These are phyloP conservation scores for Eremothecium sinecaudum DNA, from an alignment of 1,139 yeast genomes.

Conservation along the genomic window DNA sequence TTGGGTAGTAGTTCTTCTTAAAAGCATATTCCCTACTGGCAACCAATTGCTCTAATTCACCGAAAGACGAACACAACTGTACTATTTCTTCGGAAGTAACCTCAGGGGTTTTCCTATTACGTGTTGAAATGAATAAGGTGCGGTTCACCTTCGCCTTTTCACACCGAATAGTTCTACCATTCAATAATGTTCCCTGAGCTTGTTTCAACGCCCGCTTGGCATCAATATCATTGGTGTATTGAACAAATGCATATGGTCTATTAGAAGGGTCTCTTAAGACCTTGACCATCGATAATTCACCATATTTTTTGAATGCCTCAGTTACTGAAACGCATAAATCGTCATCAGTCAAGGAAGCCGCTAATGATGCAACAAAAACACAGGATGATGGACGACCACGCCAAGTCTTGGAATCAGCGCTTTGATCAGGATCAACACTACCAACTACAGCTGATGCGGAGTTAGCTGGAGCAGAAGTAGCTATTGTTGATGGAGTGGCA, in stretches of 20 bases:
- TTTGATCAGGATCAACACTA: not conserved
- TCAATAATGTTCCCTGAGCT: constrained; percentile 61
- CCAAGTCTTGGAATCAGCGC: constrained; percentile 12
- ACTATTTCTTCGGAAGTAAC: constrained; percentile 31
- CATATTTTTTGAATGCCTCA: constrained; percentile 57
- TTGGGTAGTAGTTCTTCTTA: constrained; percentile 30
- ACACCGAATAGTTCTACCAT: constrained; percentile 73
- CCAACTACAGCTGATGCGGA: constrained; percentile 1
- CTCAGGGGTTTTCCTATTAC: constrained; percentile 7
- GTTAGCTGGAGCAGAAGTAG: constrained; percentile 4
- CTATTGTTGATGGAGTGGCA: not conserved
- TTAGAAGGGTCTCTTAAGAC: constrained; percentile 74
- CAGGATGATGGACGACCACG: constrained; percentile 68
- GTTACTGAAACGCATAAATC: constrained; percentile 60
- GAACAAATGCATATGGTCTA: constrained; percentile 92
- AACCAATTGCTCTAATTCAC: constrained; percentile 63
- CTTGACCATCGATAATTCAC: constrained; percentile 63
- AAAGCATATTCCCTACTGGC: constrained; percentile 37
- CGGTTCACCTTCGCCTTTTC: constrained; percentile 89
- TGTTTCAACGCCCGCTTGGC: constrained; percentile 57
- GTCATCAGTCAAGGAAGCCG: constrained; percentile 57
- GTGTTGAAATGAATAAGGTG: constrained; percentile 51
- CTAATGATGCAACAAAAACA: constrained; percentile 76
- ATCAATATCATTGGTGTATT: constrained; percentile 61
- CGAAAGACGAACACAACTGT: constrained; percentile 42